Base-by-base conservation (phyloP, 129 eudicot species). In the Pittosporum tobira region DNA sequence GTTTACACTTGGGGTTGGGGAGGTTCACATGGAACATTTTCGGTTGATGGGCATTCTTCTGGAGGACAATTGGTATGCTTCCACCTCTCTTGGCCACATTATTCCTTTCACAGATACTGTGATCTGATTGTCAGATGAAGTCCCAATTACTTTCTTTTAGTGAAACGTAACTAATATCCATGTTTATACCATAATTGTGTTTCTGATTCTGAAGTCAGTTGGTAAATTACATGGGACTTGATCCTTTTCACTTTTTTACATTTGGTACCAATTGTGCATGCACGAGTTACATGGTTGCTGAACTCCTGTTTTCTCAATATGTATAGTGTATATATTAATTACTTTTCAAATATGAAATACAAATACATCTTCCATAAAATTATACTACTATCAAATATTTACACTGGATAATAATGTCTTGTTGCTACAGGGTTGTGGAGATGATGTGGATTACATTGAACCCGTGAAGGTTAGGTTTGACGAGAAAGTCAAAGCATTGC, bases 1-100 rank as follows among this genome's bases (percentile, higher is more conserved):
- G 70, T 91, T 53, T 91, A 80, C 67, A 81, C 95, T 10, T 91
- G 99, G 99, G 99, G 99, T 42, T 91, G 99, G 99, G 94, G 99
- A 69, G 99, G 99, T 54, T 83, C 96, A 34, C 71, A 80, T 64
- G 99, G 99, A 38, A 83, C 99, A 38, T 91, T 91, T 62, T 69
- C 79, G 22, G 96, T 71, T 52, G 99, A 84, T 56, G 99, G 91
- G 9, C 90, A 83, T 67, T 91, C 99, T 61, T 88, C 99, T 48
- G 96, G 94, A 10, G 99, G 99, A 74, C 99, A 91, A 66, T 63
- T 91, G 99, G 99, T 91, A 55, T 68, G 88, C 60, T 65, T 58
- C 15, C 48, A 24, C 59, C 38, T 49, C 60, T 48, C 45, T 42
- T 68, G 13, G 23, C 18, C 5, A 1, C 40, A 14, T 57, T 1